phyloP scores from a whole-genome alignment of 176 grass and related monocot genomes.

The Hordeum vulgare region DNA sequence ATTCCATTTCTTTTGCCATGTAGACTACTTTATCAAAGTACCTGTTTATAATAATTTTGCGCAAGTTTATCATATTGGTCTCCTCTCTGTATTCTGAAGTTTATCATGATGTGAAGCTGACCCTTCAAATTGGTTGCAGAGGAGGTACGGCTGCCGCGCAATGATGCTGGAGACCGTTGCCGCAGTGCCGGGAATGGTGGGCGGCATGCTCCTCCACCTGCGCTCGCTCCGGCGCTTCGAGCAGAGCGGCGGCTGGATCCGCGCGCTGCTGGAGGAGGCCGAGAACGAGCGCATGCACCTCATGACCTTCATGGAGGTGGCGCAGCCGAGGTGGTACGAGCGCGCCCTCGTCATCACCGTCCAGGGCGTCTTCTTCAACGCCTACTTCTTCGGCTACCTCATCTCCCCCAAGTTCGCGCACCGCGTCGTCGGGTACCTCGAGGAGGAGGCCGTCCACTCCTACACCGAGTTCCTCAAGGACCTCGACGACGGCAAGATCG shows the following conservation, averaged over 20 bases:
- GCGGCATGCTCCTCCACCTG: constrained; percentile 50
- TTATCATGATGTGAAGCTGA: background rate
- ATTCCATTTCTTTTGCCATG: background rate
- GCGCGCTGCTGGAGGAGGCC: constrained; percentile 39
- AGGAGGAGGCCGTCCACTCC: constrained; percentile 80
- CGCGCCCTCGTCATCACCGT: constrained; percentile 42
- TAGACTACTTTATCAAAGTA: too few species aligned
- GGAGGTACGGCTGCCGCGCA: constrained; percentile 48
- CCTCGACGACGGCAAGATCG: constrained; percentile 54
- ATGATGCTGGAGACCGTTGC: constrained; percentile 59
- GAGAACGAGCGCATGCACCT: constrained; percentile 64
- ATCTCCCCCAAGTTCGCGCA: constrained; percentile 66
- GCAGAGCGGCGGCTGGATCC: constrained; percentile 53
- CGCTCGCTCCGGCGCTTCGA: constrained; percentile 52
- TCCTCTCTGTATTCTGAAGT: background rate
- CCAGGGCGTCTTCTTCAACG: constrained; percentile 61
- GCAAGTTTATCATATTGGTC: background rate
- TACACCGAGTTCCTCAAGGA: constrained; percentile 75
- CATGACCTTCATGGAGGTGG: constrained; percentile 60
- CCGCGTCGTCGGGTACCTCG: constrained; percentile 65
- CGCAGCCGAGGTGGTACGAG: constrained; percentile 42
- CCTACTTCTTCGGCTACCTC: constrained; percentile 52
- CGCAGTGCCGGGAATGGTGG: constrained; percentile 46
- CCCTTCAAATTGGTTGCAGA: constrained; percentile 14
- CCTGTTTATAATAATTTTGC: background rate